A percentile compares a stretch with the other conserved stretches of the same genome.
Conservation (phyloP, 2,329 filamentous ascomycete genomes). For the Talaromyces atroroseus region DNA sequence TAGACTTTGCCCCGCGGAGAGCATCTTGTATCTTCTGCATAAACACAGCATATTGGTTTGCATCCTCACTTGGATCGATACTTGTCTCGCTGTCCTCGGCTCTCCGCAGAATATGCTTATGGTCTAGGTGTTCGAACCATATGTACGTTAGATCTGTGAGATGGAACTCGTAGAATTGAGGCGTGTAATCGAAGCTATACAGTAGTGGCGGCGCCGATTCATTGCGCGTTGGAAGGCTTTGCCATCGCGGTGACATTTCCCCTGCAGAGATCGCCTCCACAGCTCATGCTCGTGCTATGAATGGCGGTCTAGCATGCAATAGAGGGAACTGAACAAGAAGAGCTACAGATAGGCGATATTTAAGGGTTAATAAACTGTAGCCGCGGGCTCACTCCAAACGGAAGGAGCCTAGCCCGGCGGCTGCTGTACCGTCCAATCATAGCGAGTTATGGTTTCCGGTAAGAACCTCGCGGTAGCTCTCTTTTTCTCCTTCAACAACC, state of each 20-base stretch:
- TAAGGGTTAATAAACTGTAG: neutral
- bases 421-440: slow-evolving; percentile 17
- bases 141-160: slow-evolving; percentile 56
- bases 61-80: slow-evolving; percentile 56
- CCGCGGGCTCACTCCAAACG: neutral
- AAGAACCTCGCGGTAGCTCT: neutral
- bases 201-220: slow-evolving; percentile 32
- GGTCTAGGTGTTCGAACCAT: slow-evolving; percentile 50
- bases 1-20: slow-evolving; percentile 32
- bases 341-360: neutral
- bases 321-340: neutral
- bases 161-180: slow-evolving; percentile 46
- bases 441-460: neutral
- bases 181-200: slow-evolving; percentile 30
- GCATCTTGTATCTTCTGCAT: slow-evolving; percentile 51
- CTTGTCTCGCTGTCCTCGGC: slow-evolving; percentile 48
- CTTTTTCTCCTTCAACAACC: neutral
- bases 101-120: slow-evolving; percentile 42
- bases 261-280: neutral
- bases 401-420: slow-evolving; percentile 15
- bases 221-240: slow-evolving; percentile 25
- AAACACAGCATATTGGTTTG: slow-evolving; percentile 51
- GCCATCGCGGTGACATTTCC: slow-evolving; percentile 33
- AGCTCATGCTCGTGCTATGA: neutral
- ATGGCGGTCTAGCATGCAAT: neutral